phyloP scores from a whole-genome alignment of 257 asterid species.

The Jacaranda mimosifolia region DNA sequence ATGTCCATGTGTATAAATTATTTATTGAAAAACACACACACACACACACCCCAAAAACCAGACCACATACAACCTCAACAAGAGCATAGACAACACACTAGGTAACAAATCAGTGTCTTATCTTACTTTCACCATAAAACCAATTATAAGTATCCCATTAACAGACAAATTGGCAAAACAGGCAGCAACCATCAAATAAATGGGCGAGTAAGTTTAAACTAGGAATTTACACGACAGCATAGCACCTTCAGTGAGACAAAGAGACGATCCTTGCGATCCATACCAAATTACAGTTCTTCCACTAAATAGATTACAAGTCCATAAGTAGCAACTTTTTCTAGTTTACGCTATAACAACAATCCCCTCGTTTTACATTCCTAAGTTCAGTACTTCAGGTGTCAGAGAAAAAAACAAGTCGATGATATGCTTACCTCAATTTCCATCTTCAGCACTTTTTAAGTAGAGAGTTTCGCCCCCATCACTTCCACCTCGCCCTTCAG shows the following conservation, averaged over 20 bases:
- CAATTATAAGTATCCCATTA: too few species aligned
- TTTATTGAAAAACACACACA: too few species aligned
- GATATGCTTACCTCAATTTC: conserved; percentile 49
- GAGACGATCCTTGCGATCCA: conserved; percentile 23
- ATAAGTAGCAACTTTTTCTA: conserved; percentile 20
- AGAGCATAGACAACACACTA: too few species aligned
- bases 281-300: conserved; percentile 33
- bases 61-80: too few species aligned
- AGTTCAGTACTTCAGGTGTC: background rate
- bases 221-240: conserved; percentile 48
- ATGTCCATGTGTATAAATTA: too few species aligned
- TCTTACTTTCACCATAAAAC: too few species aligned
- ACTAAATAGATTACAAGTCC: conserved; percentile 43
- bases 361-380: conserved; percentile 34
- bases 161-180: background rate
- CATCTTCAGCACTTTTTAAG: conserved; percentile 68
- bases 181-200: background rate
- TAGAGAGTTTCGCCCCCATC: conserved; percentile 77
- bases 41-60: too few species aligned
- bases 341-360: conserved; percentile 8
- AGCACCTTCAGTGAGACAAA: conserved; percentile 26
- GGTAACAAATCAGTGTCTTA: too few species aligned
- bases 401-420: background rate
- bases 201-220: background rate
- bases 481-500: conserved; percentile 59